Evolutionary conservation across 768 basidiomycete genomes (phyloP), one percentile per base, ranked within the genome.

Genomic region (Strobilomyces dryophilus): DNA sequence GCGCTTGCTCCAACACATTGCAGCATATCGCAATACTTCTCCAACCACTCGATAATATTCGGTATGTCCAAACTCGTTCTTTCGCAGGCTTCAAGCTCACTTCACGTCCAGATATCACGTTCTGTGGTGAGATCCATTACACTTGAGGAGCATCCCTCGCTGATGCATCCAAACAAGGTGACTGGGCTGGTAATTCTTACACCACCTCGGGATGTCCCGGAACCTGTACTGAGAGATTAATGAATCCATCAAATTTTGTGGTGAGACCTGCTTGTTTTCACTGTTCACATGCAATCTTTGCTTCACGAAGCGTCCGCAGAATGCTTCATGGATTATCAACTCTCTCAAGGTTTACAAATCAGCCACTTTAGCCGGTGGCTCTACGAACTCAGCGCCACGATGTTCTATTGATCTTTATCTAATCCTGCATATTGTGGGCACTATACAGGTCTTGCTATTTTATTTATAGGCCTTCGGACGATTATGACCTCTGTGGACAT

Each of bases 111-210:
- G 88, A 91, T 65, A 89, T 90, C 59, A 91, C 89, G 2, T 87
- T 90, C 60, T 91, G 89, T 61, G 89, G 88, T 84, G 65, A 63
- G 76, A 49, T 51, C 47, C 52, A 51, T n/a, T 46, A 4, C 10
- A 24, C 24, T 35, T 46, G 29, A 17, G 34, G 21, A 8, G 18
- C 34, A 32, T 53, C 36, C 14, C 49, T 8, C 49, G 39, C 47
- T 59, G 21, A 64, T 50, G 45, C 27, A 20, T 49, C 12, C 45
- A 36, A 62, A 54, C 39, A 55, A 88, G 85, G 85, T 59, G 88
- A 89, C 69, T 90, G 89, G 89, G 89, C 89, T 15, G 89, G 88
- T 26, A 89, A 89, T 65, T 83, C 85, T 5, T 90, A 90, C 60
- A 77, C 80, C 5, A 85, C 85, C 10, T 83, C 79, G 2, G 79